Evolutionary conservation across 805 yeast genomes (phyloP).

Genomic region (Yamadazyma philogaea): DNA sequence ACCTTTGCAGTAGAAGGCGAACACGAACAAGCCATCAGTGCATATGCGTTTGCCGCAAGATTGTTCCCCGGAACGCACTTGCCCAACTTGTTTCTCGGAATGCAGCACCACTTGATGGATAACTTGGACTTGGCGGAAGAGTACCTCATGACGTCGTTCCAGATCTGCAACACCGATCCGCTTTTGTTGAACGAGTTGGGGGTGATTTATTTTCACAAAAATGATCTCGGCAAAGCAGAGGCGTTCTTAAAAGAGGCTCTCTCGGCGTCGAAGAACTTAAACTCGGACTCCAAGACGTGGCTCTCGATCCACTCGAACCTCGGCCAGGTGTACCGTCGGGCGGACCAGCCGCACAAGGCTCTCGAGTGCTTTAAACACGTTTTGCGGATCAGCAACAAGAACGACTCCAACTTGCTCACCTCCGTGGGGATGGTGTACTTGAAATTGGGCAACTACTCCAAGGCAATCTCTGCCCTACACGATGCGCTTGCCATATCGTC

Average conservation of each 20-base stretch:
- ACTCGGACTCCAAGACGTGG: conserved; percentile 81
- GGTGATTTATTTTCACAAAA: conserved; percentile 79
- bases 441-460: conserved; percentile 58
- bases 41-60: conserved; percentile 92
- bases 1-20: conserved; percentile 98
- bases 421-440: conserved; percentile 83
- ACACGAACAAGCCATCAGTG: conserved; percentile 96
- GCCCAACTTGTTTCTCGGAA: conserved; percentile 87
- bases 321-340: conserved; percentile 81
- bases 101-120: conserved; percentile 91
- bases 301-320: conserved; percentile 79
- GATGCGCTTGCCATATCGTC: conserved; percentile 77
- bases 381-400: conserved; percentile 61
- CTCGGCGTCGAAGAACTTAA: conserved; percentile 61
- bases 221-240: conserved; percentile 67
- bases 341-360: conserved; percentile 61
- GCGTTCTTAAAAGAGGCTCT: conserved; percentile 67
- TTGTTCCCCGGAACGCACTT: conserved; percentile 87
- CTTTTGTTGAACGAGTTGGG: conserved; percentile 87
- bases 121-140: conserved; percentile 82
- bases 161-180: conserved; percentile 83
- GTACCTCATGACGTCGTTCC: conserved; percentile 70
- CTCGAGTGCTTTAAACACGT: conserved; percentile 76
- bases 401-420: conserved; percentile 67
- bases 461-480: conserved; percentile 76